These are phyloP conservation scores for Globisporangium ultimum DNA, from an alignment of 352 stramenopile species.

Conservation along the genomic window DNA sequence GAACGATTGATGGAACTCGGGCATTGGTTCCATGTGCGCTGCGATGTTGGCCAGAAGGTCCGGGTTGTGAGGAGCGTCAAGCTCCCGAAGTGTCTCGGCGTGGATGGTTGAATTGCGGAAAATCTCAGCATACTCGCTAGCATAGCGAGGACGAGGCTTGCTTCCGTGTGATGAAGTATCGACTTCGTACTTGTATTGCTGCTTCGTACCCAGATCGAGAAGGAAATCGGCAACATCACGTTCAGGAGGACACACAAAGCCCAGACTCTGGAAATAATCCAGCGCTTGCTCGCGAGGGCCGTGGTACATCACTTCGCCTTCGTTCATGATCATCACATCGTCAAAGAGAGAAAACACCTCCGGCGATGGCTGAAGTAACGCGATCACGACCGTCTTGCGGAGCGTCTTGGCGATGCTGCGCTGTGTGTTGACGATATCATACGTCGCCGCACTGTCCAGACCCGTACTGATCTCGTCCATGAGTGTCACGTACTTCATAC, in stretches of 20 bases:
- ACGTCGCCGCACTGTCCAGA: conserved; percentile 50
- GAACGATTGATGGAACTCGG: conserved; percentile 37
- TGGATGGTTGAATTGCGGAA: conserved; percentile 32
- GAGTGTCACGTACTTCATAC: conserved; percentile 51
- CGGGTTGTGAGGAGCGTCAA: conserved; percentile 24
- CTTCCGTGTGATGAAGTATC: too few species aligned
- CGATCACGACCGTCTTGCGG: conserved; percentile 53
- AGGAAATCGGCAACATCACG: conserved; percentile 23
- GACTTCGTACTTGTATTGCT: conserved; percentile 29
- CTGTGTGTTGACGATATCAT: conserved; percentile 53
- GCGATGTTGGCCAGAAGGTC: conserved; percentile 25
- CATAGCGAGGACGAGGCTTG: conserved; percentile 19
- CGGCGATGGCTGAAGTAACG: conserved; percentile 72
- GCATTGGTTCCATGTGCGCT: conserved; percentile 35
- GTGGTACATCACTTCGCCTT: conserved; percentile 40
- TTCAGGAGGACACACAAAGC: conserved; percentile 28
- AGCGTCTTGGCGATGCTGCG: conserved; percentile 42
- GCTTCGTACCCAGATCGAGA: conserved; percentile 13
- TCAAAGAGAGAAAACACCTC: conserved; percentile 54
- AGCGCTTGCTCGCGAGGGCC: conserved; percentile 36
- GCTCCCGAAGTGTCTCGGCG: conserved; percentile 19
- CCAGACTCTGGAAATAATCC: conserved; percentile 63
- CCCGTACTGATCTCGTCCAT: conserved; percentile 78
- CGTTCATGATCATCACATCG: conserved; percentile 44
- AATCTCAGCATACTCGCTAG: conserved; percentile 28